Percentiles rank a stretch among this genome's conserved stretches.
Conservation (phyloP, 148 eudicot species). For the Limonium bicolor region DNA sequence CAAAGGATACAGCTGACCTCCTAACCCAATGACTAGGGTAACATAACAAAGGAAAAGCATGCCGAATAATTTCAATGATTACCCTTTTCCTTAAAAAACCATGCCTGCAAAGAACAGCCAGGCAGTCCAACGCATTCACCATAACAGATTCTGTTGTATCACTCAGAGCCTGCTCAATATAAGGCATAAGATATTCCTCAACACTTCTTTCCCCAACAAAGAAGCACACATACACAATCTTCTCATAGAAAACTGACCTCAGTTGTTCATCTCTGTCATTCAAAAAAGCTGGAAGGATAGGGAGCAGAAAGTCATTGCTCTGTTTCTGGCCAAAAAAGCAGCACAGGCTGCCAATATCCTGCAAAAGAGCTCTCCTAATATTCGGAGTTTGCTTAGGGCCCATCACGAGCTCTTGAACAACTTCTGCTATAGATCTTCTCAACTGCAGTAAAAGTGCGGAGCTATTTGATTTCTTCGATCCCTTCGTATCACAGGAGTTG, state of each 20-base stretch:
- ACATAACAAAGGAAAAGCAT: slow-evolving; percentile 73
- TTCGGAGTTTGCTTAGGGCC: slow-evolving; percentile 95
- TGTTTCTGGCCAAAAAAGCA: slow-evolving; percentile 98
- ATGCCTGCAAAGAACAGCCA: slow-evolving; percentile 62
- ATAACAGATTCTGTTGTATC: slow-evolving; percentile 85
- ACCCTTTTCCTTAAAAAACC: slow-evolving; percentile 64
- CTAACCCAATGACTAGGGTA: slow-evolving; percentile 96
- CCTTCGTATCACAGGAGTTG: slow-evolving; percentile 29
- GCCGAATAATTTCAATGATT: slow-evolving; percentile 80
- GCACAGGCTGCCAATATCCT: slow-evolving; percentile 79
- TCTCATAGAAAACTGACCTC: slow-evolving; percentile 75
- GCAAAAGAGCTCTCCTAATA: slow-evolving; percentile 92
- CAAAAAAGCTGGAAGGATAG: slow-evolving; percentile 92
- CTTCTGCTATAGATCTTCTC: slow-evolving; percentile 85
- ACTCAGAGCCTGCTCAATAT: slow-evolving; percentile 82
- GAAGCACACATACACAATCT: slow-evolving; percentile 86
- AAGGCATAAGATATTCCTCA: slow-evolving; percentile 90
- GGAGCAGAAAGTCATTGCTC: slow-evolving; percentile 73
- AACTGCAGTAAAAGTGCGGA: slow-evolving; percentile 68
- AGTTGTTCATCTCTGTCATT: slow-evolving; percentile 92
- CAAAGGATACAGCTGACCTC: slow-evolving; percentile 61
- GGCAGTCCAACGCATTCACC: slow-evolving; percentile 81
- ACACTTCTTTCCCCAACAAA: slow-evolving; percentile 97
- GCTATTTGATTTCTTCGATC: slow-evolving; percentile 34
- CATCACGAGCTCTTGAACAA: slow-evolving; percentile 97